Base-by-base conservation (phyloP, 257 asterid genomes). In the Lantana camara region DNA sequence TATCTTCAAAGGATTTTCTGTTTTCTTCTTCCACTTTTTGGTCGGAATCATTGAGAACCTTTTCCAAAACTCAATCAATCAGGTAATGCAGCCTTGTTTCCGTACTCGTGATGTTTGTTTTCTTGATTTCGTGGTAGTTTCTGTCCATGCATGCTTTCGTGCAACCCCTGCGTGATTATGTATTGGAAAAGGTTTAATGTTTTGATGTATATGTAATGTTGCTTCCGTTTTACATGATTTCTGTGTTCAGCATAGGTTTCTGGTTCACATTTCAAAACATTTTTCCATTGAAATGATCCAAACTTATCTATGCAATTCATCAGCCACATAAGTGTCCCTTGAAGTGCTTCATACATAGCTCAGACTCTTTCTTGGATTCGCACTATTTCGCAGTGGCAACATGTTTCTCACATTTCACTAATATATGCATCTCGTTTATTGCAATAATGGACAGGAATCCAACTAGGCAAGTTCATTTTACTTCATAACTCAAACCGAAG, bases 11-110 rank as follows among this genome's bases (percentile, higher is more conserved):
- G 23, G 64, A 37, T 44, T 23, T 42, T 60, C 19, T 50, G 9
- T 44, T 35, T 21, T 24, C 37, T 32, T 30, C 24, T 44, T 4
- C 38, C 63, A 57, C 35, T 14, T 22, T 9, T 57, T 35, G 12
- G 37, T 55, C 73, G 69, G 19, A 22, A 12, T n/a, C 19, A 41
- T 8, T 13, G 27, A 54, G 74, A 47, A 58, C 34, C 60, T 22
- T 16, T 63, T 37, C 5, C 1, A 11, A 27, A 30, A 21, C 8
- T 48, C 24, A 27, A 30, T 32, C 22, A 5, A 54, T 40, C 77
- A 60, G 71, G 77, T 75, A 20, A 42, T 11, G 15, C 11, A n/a
- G n/a, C n/a, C n/a, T 67, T 40, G 23, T 7, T 35, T 35, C 11
- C 7, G 1, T 35, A 4, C 7, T 35, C 11, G 11, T 35, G 40